These are phyloP conservation scores for Termitomyces sp. DNA, from an alignment of 768 basidiomycete genomes.

Conservation along the genomic window DNA sequence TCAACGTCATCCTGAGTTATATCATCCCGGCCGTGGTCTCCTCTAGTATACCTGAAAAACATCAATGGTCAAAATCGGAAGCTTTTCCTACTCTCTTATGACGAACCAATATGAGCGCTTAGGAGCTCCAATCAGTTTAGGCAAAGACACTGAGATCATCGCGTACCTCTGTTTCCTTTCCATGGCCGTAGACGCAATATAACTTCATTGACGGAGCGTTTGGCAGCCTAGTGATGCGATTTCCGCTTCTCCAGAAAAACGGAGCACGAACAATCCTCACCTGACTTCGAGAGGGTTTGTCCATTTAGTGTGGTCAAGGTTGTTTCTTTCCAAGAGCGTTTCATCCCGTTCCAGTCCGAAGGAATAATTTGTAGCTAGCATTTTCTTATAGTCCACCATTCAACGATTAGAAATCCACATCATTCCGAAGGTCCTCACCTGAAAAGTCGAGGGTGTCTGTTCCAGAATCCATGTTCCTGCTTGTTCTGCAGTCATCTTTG, in stretches of 20 bases:
- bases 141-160: not conserved
- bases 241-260: not conserved
- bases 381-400: slow-evolving; percentile 45
- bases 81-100: not conserved
- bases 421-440: slow-evolving; percentile 33
- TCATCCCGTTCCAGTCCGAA: slow-evolving; percentile 83
- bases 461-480: slow-evolving; percentile 76
- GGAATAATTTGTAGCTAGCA: slow-evolving; percentile 82
- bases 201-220: slow-evolving; percentile 89
- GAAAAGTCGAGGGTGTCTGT: slow-evolving; percentile 79
- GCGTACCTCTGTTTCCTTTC: slow-evolving; percentile 88
- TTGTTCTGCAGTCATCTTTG: slow-evolving; percentile 75
- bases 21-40: slow-evolving; percentile 64
- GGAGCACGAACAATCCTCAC: slow-evolving; percentile 24
- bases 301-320: slow-evolving; percentile 81
- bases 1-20: slow-evolving; percentile 36
- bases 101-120: slow-evolving; percentile 81
- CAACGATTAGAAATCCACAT: not conserved
- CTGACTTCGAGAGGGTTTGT: slow-evolving; percentile 82
- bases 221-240: slow-evolving; percentile 54
- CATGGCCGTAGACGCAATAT: slow-evolving; percentile 91
- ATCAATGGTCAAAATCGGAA: not conserved
- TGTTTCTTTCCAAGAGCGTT: slow-evolving; percentile 54
- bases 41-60: slow-evolving; percentile 59
- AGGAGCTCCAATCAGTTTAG: not conserved